phyloP scores from a whole-genome alignment of 2,329 filamentous ascomycete genomes.

The Colletotrichum sp. region DNA sequence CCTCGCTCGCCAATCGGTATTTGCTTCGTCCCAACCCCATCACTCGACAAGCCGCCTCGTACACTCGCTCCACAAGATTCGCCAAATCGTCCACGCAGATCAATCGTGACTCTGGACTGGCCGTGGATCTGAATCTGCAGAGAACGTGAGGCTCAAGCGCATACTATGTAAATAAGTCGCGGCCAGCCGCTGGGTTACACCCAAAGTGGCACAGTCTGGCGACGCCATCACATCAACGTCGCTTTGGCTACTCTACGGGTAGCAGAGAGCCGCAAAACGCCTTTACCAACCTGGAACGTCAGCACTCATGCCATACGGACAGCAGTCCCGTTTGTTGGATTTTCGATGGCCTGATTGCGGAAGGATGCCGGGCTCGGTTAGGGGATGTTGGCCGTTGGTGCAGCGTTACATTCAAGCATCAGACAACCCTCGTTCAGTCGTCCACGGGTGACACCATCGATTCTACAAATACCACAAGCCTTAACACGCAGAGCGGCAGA shows the following conservation, averaged over 20 bases:
- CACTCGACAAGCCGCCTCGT: not conserved
- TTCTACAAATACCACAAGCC: not conserved
- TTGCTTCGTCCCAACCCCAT: not conserved
- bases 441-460: not conserved
- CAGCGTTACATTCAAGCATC: not conserved
- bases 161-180: not conserved
- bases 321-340: not conserved
- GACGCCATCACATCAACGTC: not conserved
- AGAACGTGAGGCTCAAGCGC: not conserved
- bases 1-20: not conserved
- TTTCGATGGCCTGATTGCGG: not conserved
- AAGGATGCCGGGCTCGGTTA: not conserved
- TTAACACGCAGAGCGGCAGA: not conserved
- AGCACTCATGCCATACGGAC: not conserved
- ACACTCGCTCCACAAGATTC: not conserved
- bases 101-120: not conserved
- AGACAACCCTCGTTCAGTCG: not conserved
- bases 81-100: not conserved
- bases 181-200: not conserved
- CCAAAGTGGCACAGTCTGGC: not conserved
- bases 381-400: not conserved
- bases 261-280: not conserved
- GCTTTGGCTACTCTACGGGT: not conserved
- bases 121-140: not conserved
- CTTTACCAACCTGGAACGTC: not conserved